Conservation (phyloP, 2,329 filamentous ascomycete species). For the Phialemoniopsis sp. region DNA sequence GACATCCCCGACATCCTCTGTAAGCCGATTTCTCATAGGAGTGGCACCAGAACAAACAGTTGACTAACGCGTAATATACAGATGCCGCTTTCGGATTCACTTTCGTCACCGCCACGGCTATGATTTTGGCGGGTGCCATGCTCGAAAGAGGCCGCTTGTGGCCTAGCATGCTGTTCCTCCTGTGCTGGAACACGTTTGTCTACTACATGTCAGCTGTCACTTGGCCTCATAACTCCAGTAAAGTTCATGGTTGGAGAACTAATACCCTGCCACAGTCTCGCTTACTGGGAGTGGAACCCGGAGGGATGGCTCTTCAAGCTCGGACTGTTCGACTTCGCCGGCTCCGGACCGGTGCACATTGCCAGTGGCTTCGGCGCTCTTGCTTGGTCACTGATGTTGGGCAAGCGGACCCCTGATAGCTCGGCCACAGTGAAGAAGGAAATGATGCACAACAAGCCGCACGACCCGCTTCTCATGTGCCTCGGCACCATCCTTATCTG, state of each 20-base stretch:
- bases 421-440: constrained; percentile 15
- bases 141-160: constrained; percentile 27
- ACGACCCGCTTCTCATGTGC: constrained; percentile 61
- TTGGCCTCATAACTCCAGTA: neutral
- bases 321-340: constrained; percentile 55
- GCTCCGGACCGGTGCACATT: constrained; percentile 61
- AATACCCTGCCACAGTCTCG: constrained; percentile 39
- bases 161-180: constrained; percentile 56
- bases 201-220: constrained; percentile 40
- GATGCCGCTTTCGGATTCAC: constrained; percentile 30
- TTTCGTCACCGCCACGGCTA: constrained; percentile 31
- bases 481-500: constrained; percentile 62
- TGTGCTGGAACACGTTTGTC: constrained; percentile 61
- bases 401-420: constrained; percentile 35
- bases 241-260: no score
- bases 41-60: no score
- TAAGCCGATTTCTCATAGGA: no score
- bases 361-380: constrained; percentile 59
- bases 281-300: constrained; percentile 66
- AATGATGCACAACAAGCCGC: constrained; percentile 39
- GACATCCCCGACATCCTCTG: constrained; percentile 62
- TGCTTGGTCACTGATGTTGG: constrained; percentile 60
- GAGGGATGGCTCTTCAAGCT: constrained; percentile 62
- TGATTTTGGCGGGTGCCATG: constrained; percentile 33
- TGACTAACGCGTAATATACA: no score